Evolutionary conservation across 2,329 filamentous ascomycete genomes (phyloP).

Genomic region (Phaeosphaeriaceae sp.): DNA sequence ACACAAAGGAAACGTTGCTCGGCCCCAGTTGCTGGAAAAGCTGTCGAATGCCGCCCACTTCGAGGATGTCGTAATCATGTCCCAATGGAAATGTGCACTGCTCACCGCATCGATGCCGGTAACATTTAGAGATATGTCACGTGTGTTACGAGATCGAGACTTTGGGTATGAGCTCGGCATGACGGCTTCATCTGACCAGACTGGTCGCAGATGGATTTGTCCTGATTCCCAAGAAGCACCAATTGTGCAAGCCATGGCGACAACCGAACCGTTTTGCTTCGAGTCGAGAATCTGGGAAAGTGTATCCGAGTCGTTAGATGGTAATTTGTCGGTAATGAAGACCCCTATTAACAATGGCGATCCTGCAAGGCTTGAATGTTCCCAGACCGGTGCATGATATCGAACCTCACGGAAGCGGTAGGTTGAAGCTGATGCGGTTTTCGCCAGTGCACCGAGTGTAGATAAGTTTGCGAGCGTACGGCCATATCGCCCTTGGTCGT

Average conservation of each 20-base stretch:
- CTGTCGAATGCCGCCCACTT: not conserved
- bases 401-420: not conserved
- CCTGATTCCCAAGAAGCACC: not conserved
- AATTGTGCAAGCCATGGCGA: not conserved
- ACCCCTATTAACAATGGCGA: not conserved
- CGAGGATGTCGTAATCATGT: not conserved
- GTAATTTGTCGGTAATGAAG: not conserved
- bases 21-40: not conserved
- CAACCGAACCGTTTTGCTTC: not conserved
- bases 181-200: not conserved
- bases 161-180: not conserved
- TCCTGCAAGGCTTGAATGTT: not conserved
- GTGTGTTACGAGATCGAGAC: not conserved
- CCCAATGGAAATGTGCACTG: not conserved
- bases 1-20: not conserved
- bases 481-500: not conserved
- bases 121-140: not conserved
- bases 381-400: not conserved
- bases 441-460: not conserved
- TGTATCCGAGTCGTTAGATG: not conserved
- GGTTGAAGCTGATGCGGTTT: not conserved
- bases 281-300: not conserved
- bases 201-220: not conserved
- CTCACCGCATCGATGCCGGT: not conserved
- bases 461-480: not conserved